Percentiles rank a stretch among this genome's conserved stretches.
These are phyloP conservation scores for Metschnikowia matae DNA, from an alignment of 805 yeast species.

Conservation along the genomic window DNA sequence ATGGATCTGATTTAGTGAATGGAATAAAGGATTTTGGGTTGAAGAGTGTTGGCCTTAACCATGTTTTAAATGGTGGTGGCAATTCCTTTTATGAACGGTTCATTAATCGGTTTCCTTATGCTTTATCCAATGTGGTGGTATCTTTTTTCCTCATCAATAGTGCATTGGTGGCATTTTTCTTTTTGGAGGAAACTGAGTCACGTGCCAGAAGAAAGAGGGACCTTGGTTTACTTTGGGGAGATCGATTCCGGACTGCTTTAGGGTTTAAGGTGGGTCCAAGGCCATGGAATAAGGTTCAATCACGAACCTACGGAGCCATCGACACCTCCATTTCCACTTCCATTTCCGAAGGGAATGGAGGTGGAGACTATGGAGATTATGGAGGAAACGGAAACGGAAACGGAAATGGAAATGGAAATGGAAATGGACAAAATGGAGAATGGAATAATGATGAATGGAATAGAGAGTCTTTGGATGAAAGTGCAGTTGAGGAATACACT, in stretches of 20 bases:
- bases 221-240: conserved; percentile 33
- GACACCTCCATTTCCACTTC: too few relatives aligned
- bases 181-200: conserved; percentile 36
- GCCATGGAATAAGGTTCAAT: conserved; percentile 23
- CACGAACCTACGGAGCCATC: too few relatives aligned
- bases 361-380: not conserved
- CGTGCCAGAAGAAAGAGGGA: conserved; percentile 28
- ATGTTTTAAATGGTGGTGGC: too few relatives aligned
- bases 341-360: not conserved
- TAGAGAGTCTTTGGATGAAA: not conserved
- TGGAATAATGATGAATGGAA: too few relatives aligned
- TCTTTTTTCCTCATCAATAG: conserved; percentile 24
- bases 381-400: too few relatives aligned
- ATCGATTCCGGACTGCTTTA: conserved; percentile 21
- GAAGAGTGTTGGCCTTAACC: too few relatives aligned
- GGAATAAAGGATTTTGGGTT: too few relatives aligned
- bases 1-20: too few relatives aligned
- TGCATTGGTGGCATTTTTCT: conserved; percentile 28
- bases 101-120: conserved; percentile 32
- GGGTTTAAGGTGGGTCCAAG: conserved; percentile 26
- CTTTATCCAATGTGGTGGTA: conserved; percentile 36
- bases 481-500: not conserved
- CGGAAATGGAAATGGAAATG: too few relatives aligned
- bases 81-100: conserved; percentile 24
- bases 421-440: too few relatives aligned